A percentile compares a stretch with the other conserved stretches of the same genome.
Evolutionary conservation across 805 yeast genomes (phyloP).

Genomic region (Candida insectorum): DNA sequence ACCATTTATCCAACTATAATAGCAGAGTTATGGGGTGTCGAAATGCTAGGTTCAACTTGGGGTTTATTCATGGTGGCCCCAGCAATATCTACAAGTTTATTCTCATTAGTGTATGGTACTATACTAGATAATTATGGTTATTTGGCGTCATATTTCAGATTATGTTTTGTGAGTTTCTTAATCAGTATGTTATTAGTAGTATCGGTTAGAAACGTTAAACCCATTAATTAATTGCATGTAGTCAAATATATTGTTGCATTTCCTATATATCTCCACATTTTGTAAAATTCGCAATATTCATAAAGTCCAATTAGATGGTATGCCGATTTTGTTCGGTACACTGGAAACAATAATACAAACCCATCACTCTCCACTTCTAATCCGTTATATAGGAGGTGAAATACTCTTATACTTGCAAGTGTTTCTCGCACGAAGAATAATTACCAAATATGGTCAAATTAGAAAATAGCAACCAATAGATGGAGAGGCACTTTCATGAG

Average conservation of each 20-base stretch:
- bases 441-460: too few relatives aligned
- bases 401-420: too few relatives aligned
- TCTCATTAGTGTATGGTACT: conserved; percentile 67
- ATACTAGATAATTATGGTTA: conserved; percentile 46
- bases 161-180: conserved; percentile 22
- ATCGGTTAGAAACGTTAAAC: conserved; percentile 6
- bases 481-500: too few relatives aligned
- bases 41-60: conserved; percentile 88
- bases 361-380: too few relatives aligned
- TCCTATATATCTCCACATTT: too few relatives aligned
- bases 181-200: conserved; percentile 20
- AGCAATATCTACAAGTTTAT: conserved; percentile 71
- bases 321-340: too few relatives aligned
- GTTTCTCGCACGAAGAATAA: too few relatives aligned
- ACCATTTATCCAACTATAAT: conserved; percentile 84
- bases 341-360: too few relatives aligned
- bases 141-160: conserved; percentile 23
- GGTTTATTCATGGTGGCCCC: conserved; percentile 88
- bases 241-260: neutral
- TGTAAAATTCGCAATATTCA: too few relatives aligned
- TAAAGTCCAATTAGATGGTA: too few relatives aligned
- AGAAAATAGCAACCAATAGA: too few relatives aligned
- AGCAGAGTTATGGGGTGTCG: conserved; percentile 83
- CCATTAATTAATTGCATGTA: neutral
- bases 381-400: too few relatives aligned